Evolutionary conservation across 139 green algal species (phyloP), one percentile per base, ranked within the genome.

Genomic region (Diplosphaera chodatii): DNA sequence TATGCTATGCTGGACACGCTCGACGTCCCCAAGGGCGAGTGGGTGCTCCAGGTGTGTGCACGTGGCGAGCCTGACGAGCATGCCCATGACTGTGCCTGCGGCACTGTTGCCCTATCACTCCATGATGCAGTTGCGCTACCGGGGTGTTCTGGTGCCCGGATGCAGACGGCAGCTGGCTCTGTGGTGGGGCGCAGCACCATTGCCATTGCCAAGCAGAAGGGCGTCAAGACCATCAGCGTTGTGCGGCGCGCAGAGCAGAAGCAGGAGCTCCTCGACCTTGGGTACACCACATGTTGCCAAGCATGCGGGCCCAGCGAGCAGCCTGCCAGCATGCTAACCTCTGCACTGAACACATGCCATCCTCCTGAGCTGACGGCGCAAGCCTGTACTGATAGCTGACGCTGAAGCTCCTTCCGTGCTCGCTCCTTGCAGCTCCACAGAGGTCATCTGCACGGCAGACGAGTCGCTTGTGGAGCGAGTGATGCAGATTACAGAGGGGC

Each of bases 1-100:
- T 40, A 74, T 25, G 83, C 77, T 30, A 82, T 88, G 81, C 40
- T 88, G 18, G 3, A 80, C 3, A 72, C 63, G 41, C 68, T 87
- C 23, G 64, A 33, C 29, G 66, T 66, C 32, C 78, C 78, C 15
- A 66, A 67, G 62, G 75, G 75, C 8, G 79, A 84, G 30, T 83
- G 64, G 32, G 67, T 84, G 70, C 66, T 84, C 62, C 48, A 59
- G 48, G 48, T 59, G 16, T 20, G 10, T 48, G n/a, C n/a, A n/a
- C n/a, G n/a, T n/a, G n/a, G n/a, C 37, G 37, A 8, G 37, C 37
- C 8, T 48, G 37, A 48, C 8, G 10, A 48, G 13, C 37, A 48
- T 48, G n/a, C n/a, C n/a, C n/a, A n/a, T n/a, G n/a, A n/a, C n/a
- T n/a, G n/a, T n/a, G n/a, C n/a, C n/a, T n/a, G n/a, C n/a, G n/a